These are phyloP conservation scores for Wickerhamomyces kurtzmanii DNA, from an alignment of 805 yeast genomes.

Conservation along the genomic window DNA sequence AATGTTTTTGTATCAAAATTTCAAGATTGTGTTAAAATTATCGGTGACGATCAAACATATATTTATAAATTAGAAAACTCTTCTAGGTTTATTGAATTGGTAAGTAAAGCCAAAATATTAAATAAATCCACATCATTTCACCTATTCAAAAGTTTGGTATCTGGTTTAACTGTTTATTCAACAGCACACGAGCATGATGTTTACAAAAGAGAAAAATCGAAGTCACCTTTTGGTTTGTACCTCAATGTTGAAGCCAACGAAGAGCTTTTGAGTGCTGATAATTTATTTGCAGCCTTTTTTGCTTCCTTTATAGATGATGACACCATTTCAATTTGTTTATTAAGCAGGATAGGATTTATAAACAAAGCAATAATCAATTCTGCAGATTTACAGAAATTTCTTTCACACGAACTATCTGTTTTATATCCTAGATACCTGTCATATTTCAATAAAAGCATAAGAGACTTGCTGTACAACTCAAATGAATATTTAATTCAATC, in stretches of 20 bases:
- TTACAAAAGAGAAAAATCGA: slow-evolving; percentile 43
- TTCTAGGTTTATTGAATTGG: slow-evolving; percentile 38
- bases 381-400: no score
- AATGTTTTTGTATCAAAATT: slow-evolving; percentile 40
- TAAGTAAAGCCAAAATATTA: slow-evolving; percentile 62
- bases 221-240: slow-evolving; percentile 57
- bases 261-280: slow-evolving; percentile 23
- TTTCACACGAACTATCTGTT: no score
- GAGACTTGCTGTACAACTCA: no score
- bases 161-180: slow-evolving; percentile 37
- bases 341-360: no score
- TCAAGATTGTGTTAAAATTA: slow-evolving; percentile 21
- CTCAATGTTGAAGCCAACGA: slow-evolving; percentile 43
- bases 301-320: slow-evolving; percentile 29
- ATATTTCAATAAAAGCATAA: no score
- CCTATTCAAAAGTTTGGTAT: slow-evolving; percentile 46
- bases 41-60: slow-evolving; percentile 8
- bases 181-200: slow-evolving; percentile 58
- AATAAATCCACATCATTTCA: slow-evolving; percentile 82
- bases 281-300: slow-evolving; percentile 37
- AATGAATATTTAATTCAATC: no score
- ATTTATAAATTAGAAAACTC: slow-evolving; percentile 20
- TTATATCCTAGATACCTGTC: no score
- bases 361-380: no score
- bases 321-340: slow-evolving; percentile 12